phyloP scores from a whole-genome alignment of 2,329 filamentous ascomycete species.

The Arthroderma sp. region DNA sequence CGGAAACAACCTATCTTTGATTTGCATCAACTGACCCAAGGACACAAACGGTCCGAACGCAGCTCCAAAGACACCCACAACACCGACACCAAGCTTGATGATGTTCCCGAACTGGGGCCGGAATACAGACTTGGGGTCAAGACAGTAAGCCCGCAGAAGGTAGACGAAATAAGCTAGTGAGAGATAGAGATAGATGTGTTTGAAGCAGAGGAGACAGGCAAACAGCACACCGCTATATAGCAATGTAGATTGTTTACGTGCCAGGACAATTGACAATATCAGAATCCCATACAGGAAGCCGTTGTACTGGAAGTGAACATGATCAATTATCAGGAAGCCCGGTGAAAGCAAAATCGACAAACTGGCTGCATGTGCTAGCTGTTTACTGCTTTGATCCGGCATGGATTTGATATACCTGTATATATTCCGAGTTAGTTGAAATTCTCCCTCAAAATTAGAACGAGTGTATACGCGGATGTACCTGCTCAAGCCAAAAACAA shows the following conservation, averaged over 20 bases:
- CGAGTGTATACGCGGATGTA: slow-evolving; percentile 28
- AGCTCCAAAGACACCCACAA: slow-evolving; percentile 57
- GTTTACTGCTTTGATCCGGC: slow-evolving; percentile 47
- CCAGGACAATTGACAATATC: slow-evolving; percentile 71
- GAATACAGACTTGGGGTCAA: slow-evolving; percentile 64
- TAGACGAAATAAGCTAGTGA: slow-evolving; percentile 93
- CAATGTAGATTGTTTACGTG: slow-evolving; percentile 59
- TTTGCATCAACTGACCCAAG: slow-evolving; percentile 70
- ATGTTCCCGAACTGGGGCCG: slow-evolving; percentile 64
- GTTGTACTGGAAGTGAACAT: slow-evolving; percentile 99
- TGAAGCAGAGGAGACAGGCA: slow-evolving; percentile 76
- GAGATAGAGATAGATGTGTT: slow-evolving; percentile 96
- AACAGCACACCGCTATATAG: slow-evolving; percentile 72
- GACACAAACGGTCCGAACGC: slow-evolving; percentile 82
- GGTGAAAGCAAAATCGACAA: slow-evolving; percentile 84
- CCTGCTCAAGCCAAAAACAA: slow-evolving; percentile 70
- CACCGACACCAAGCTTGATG: slow-evolving; percentile 64
- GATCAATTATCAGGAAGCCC: slow-evolving; percentile 89
- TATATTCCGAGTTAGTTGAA: neutral
- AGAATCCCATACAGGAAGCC: slow-evolving; percentile 89
- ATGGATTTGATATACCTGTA: slow-evolving; percentile 62
- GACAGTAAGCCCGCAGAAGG: slow-evolving; percentile 76
- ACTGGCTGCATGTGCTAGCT: slow-evolving; percentile 70
- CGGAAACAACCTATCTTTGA: slow-evolving; percentile 75
- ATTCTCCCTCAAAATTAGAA: no score